Conservation (phyloP, 2,329 filamentous ascomycete genomes). For the Fusarium nodosum region DNA sequence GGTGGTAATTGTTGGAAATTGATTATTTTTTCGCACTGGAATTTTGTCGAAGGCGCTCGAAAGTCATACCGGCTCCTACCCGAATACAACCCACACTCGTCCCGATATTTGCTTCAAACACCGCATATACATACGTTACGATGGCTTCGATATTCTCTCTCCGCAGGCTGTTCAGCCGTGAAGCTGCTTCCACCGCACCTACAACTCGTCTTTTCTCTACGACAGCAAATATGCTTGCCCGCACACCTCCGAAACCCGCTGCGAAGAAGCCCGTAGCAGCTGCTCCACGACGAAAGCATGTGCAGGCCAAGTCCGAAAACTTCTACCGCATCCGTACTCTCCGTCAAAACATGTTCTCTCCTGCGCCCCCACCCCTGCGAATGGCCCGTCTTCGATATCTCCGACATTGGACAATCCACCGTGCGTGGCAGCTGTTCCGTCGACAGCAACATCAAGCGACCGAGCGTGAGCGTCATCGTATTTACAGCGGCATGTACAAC, state of each 20-base stretch:
- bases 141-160: constrained; percentile 53
- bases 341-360: constrained; percentile 63
- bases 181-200: constrained; percentile 19
- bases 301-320: constrained; percentile 54
- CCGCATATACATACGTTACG: constrained; percentile 17
- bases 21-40: background rate
- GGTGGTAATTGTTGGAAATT: background rate
- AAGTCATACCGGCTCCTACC: background rate
- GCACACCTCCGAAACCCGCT: constrained; percentile 48
- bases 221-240: constrained; percentile 52
- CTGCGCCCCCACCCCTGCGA: constrained; percentile 77
- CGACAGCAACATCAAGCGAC: constrained; percentile 74
- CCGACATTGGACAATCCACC: constrained; percentile 99
- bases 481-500: constrained; percentile 84
- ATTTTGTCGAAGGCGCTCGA: background rate
- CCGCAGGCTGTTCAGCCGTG: constrained; percentile 51
- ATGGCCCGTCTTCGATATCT: constrained; percentile 90
- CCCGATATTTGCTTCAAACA: background rate
- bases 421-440: constrained; percentile 88
- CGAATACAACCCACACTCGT: background rate
- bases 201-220: constrained; percentile 52
- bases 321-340: constrained; percentile 61
- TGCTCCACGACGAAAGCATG: constrained; percentile 48
- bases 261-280: constrained; percentile 43
- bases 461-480: constrained; percentile 79